These are phyloP conservation scores for Globisporangium apiculatum DNA, from an alignment of 352 stramenopile species.

Conservation along the genomic window DNA sequence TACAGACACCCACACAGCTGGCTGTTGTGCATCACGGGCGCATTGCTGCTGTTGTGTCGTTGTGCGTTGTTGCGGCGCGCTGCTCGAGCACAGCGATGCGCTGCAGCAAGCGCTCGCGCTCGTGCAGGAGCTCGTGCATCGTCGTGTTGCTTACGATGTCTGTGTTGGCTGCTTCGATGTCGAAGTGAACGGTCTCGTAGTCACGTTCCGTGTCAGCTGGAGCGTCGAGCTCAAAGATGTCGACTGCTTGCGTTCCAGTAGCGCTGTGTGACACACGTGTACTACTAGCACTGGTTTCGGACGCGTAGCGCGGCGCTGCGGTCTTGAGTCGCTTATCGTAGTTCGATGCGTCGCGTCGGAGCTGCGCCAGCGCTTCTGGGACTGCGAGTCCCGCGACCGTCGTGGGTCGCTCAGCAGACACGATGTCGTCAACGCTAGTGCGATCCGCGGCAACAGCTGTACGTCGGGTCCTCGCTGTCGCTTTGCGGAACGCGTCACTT, in stretches of 20 bases:
- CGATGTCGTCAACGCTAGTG: neutral
- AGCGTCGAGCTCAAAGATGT: neutral
- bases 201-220: too few species aligned
- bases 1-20: too few species aligned
- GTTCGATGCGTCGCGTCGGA: constrained; percentile 31
- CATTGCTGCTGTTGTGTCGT: too few species aligned
- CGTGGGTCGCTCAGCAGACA: constrained; percentile 21
- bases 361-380: constrained; percentile 35
- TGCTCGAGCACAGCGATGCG: constrained; percentile 36
- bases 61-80: neutral
- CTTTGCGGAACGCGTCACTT: constrained; percentile 33
- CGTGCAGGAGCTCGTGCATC: constrained; percentile 18
- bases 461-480: constrained; percentile 13
- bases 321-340: constrained; percentile 42
- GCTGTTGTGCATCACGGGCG: too few species aligned
- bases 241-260: neutral
- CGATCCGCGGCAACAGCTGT: neutral
- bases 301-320: constrained; percentile 13
- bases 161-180: too few species aligned
- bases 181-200: neutral
- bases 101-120: constrained; percentile 26
- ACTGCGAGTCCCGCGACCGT: constrained; percentile 48
- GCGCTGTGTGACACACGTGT: neutral
- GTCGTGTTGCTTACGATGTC: too few species aligned
- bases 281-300: too few species aligned